Conservation (phyloP, 2,329 filamentous ascomycete genomes). For the Zymoseptoria crescenta region DNA sequence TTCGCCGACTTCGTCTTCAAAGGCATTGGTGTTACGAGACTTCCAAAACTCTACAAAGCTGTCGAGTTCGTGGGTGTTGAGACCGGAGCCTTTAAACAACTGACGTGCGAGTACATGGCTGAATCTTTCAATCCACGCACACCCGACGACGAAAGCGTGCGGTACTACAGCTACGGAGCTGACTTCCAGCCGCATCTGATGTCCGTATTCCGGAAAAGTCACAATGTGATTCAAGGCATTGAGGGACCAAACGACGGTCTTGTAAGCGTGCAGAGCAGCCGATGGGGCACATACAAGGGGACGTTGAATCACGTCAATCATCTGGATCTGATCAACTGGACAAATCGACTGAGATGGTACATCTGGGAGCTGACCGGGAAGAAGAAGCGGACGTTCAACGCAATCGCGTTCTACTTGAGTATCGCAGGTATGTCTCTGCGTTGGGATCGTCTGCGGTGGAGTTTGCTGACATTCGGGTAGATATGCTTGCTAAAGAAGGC, state of each 20-base stretch:
- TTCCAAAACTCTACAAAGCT: conserved; percentile 49
- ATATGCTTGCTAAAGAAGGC: conserved; percentile 36
- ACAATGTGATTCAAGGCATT: conserved; percentile 45
- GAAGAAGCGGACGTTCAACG: conserved; percentile 55
- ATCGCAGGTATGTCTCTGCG: conserved; percentile 47
- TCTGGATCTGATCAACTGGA: conserved; percentile 60
- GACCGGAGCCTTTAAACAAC: conserved; percentile 53
- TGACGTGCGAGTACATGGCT: conserved; percentile 52
- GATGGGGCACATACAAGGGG: conserved; percentile 57
- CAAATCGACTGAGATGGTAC: conserved; percentile 53
- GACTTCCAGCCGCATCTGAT: conserved; percentile 47
- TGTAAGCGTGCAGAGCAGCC: conserved; percentile 54
- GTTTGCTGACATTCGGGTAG: conserved; percentile 9
- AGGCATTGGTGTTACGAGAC: conserved; percentile 45
- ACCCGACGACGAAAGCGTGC: conserved; percentile 47
- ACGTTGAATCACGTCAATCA: conserved; percentile 57
- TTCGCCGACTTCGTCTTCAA: conserved; percentile 56
- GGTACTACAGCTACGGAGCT: conserved; percentile 59
- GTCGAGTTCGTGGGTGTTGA: conserved; percentile 54
- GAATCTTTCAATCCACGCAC: conserved; percentile 53
- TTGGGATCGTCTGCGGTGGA: not conserved
- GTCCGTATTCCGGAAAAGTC: conserved; percentile 50
- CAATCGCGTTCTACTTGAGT: conserved; percentile 56
- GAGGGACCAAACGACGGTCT: conserved; percentile 58
- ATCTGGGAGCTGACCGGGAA: conserved; percentile 50